Evolutionary conservation across 768 basidiomycete species (phyloP).

Genomic region (Termitomyces sp.): DNA sequence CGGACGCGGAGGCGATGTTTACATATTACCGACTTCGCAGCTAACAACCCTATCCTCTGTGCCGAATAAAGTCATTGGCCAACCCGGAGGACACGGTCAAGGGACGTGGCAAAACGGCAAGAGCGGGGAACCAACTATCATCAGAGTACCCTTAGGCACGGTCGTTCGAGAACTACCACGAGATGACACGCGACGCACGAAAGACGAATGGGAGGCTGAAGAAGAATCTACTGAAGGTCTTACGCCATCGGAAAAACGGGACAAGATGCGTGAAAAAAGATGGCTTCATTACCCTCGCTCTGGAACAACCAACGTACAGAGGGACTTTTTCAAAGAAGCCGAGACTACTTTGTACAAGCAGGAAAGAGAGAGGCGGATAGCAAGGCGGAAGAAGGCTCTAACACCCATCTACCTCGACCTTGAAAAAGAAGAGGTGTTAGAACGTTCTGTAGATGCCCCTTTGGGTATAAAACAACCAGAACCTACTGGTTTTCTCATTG

Average conservation of each 20-base stretch:
- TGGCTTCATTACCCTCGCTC: constrained; percentile 81
- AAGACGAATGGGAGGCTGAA: constrained; percentile 72
- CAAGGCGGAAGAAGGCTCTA: constrained; percentile 36
- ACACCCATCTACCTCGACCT: constrained; percentile 58
- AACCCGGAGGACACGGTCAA: constrained; percentile 65
- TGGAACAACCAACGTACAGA: constrained; percentile 54
- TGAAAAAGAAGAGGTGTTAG: constrained; percentile 41
- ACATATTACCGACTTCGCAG: constrained; percentile 72
- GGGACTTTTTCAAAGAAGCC: constrained; percentile 68
- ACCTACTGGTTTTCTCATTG: constrained; percentile 59
- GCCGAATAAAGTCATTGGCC: constrained; percentile 60
- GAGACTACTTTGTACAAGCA: constrained; percentile 55
- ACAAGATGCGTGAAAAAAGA: constrained; percentile 57
- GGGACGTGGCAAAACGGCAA: constrained; percentile 88
- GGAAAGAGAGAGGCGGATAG: constrained; percentile 54
- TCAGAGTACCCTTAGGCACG: constrained; percentile 87
- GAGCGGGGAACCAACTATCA: constrained; percentile 62
- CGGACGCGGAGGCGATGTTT: constrained; percentile 84
- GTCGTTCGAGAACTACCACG: constrained; percentile 73
- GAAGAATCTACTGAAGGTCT: constrained; percentile 52
- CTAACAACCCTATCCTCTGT: constrained; percentile 77
- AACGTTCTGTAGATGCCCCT: constrained; percentile 50
- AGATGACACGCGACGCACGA: constrained; percentile 58
- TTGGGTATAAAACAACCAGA: constrained; percentile 54
- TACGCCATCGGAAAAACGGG: constrained; percentile 39